Evolutionary conservation across 192 early-diverging fungal genomes (phyloP), one percentile per base, ranked within the genome.

Genomic region (Linnemannia hyalina): DNA sequence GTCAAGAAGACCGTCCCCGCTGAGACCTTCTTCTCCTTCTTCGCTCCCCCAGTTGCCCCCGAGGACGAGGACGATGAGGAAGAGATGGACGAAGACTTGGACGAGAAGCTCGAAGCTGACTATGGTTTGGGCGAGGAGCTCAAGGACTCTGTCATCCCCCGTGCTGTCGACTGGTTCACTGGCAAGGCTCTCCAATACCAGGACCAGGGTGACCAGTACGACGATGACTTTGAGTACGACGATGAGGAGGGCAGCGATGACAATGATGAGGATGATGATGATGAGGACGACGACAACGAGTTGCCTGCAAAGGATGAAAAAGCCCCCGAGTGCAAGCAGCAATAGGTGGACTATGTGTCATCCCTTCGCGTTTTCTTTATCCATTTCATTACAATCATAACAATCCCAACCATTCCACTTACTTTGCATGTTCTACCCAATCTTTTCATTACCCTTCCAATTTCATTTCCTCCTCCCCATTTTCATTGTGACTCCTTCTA

Each of bases 21-120:
- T 36, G 97, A 97, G 75, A 97, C 98, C 70, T 99, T 99, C 94
- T 99, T 99, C 93, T 93, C 92, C 70, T 99, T 99, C 94, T 99
- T 99, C 90, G 93, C 83, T 49, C 95, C 97, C 54, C 96, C 96
- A 75, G 93, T 90, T 47, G 93, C 95, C n/a, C 93, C 95, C 29
- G 95, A 95, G 83, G 92, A 91, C n/a, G 78, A 85, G 42, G 78
- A 80, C 42, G 95, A 96, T 13, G 92, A 95, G 69, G 93, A 94
- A 69, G 96, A 96, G 36, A 91, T 93, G 54, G 94, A 92, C 57
- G 94, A 96, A 72, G 93, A 96, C 88, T 89, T 97, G 73, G 97
- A 97, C 80, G 93, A 94, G 73, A 95, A 93, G 84, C 91, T 99
- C 60, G 97, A 99, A 92, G 88, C 90, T 60, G 99, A 99, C 88